These are phyloP conservation scores for Umbelopsis sp. DNA, from an alignment of 192 early-diverging fungal genomes.

Conservation along the genomic window DNA sequence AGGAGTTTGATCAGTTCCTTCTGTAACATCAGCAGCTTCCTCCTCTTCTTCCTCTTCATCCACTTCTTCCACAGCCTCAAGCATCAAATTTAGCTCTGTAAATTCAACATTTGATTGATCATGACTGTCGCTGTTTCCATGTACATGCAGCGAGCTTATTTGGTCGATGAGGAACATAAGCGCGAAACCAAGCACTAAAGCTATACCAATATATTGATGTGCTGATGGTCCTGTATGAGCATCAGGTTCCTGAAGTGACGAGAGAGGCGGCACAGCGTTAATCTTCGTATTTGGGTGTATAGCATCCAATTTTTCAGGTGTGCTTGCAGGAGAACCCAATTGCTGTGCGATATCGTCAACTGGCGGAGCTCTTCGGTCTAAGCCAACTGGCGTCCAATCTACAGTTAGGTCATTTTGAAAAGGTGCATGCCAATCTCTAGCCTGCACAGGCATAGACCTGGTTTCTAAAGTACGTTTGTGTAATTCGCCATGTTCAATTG, in stretches of 20 bases:
- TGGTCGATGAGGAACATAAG: constrained; percentile 92
- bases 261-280: not conserved
- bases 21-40: not conserved
- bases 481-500: not conserved
- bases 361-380: constrained; percentile 10
- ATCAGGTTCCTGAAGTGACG: not conserved
- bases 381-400: not conserved
- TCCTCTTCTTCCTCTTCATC: constrained; percentile 2
- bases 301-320: not conserved
- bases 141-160: constrained; percentile 48
- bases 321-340: not conserved
- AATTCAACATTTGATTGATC: constrained; percentile 5
- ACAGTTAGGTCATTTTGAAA: not conserved
- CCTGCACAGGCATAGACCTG: not conserved
- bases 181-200: constrained; percentile 80
- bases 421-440: not conserved
- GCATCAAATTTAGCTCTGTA: constrained; percentile 21
- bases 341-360: constrained; percentile 12
- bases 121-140: not conserved
- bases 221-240: constrained; percentile 27
- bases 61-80: constrained; percentile 10
- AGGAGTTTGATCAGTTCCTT: not conserved
- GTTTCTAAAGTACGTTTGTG: not conserved
- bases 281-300: not conserved
- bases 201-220: constrained; percentile 75